Evolutionary conservation across 176 grass and related monocot genomes (phyloP).

Genomic region (maize (Zea mays)): DNA sequence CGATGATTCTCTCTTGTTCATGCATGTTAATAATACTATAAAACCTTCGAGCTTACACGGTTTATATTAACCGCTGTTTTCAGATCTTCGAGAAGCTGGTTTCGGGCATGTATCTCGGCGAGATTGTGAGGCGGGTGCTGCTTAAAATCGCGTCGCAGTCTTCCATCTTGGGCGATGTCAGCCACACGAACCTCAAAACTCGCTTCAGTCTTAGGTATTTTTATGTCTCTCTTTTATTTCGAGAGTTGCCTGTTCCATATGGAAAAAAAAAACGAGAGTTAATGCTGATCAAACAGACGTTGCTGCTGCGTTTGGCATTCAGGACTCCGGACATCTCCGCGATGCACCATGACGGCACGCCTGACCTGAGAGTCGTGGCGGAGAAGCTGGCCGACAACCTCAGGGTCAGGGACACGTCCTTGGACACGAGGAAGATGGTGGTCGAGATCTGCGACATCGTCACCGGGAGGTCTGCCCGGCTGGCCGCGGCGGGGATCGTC

Average conservation of each 20-base stretch:
- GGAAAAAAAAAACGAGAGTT: neutral
- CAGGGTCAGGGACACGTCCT: slow-evolving; percentile 47
- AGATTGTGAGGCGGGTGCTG: slow-evolving; percentile 75
- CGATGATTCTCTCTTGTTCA: neutral
- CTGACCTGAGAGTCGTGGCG: slow-evolving; percentile 51
- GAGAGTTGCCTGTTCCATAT: neutral
- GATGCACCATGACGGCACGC: slow-evolving; percentile 61
- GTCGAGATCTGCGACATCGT: slow-evolving; percentile 73
- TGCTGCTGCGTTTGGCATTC: neutral
- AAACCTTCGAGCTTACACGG: neutral
- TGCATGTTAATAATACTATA: neutral
- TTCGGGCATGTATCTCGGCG: slow-evolving; percentile 83
- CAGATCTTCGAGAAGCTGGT: slow-evolving; percentile 89
- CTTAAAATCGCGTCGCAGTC: slow-evolving; percentile 62
- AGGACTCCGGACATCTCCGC: slow-evolving; percentile 57
- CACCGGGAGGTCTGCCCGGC: slow-evolving; percentile 59
- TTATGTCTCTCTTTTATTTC: neutral
- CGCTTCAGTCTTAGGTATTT: slow-evolving; percentile 62
- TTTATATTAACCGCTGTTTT: neutral
- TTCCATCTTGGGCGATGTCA: slow-evolving; percentile 53
- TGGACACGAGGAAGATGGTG: slow-evolving; percentile 65
- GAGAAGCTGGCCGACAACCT: slow-evolving; percentile 48
- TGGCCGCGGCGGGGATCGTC: slow-evolving; percentile 81
- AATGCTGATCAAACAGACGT: neutral
- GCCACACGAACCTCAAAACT: slow-evolving; percentile 48